Conservation (phyloP, 2,329 filamentous ascomycete genomes). For the Pyricularia grisea region DNA sequence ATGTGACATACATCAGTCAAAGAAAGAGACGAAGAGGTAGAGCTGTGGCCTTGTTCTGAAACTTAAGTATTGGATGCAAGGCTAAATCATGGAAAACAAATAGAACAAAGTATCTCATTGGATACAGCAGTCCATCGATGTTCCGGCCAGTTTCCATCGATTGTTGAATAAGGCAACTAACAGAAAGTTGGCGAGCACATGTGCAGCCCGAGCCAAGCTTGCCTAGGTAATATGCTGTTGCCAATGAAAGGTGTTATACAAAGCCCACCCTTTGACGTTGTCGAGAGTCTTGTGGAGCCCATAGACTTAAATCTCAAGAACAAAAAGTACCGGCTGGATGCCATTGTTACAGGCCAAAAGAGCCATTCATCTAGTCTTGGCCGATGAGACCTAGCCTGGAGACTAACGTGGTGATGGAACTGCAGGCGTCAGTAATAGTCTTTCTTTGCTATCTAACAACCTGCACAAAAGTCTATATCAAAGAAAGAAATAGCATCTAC, state of each 20-base stretch:
- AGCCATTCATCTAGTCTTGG: too few relatives aligned
- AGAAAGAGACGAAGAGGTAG: background rate
- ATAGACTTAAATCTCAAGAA: background rate
- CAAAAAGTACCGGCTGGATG: background rate
- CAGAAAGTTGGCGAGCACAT: background rate
- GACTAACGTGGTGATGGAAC: too few relatives aligned
- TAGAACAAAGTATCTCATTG: background rate
- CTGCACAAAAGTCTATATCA: too few relatives aligned
- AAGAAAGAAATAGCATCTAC: too few relatives aligned
- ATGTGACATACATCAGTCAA: background rate
- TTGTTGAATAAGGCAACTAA: background rate
- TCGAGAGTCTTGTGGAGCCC: background rate
- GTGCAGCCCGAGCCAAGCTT: background rate
- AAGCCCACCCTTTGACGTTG: background rate
- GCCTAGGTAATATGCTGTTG: background rate
- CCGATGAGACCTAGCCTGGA: too few relatives aligned
- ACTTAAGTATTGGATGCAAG: background rate
- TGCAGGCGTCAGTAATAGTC: too few relatives aligned
- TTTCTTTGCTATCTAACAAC: too few relatives aligned
- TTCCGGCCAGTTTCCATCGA: background rate
- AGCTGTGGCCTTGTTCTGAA: background rate
- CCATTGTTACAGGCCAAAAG: background rate
- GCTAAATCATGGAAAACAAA: background rate
- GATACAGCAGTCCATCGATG: background rate
- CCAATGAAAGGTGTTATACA: background rate